Evolutionary conservation across 805 yeast genomes (phyloP).

Genomic region (Kregervanrija fluxuum): DNA sequence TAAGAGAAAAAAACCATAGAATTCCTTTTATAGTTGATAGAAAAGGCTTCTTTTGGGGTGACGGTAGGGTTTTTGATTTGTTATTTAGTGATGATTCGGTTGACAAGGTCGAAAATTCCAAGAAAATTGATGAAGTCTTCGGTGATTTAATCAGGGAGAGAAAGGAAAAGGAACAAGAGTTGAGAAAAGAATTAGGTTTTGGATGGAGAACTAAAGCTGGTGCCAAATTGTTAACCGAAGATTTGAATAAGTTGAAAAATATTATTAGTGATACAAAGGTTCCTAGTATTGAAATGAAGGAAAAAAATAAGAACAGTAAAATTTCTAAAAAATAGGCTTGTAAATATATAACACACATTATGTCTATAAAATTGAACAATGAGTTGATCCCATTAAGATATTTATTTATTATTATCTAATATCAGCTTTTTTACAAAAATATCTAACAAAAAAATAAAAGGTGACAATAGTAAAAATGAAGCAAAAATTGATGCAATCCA

Average conservation of each 20-base stretch:
- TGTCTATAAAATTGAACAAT: neutral
- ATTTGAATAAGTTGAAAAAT: conserved; percentile 26
- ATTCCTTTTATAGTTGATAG: conserved; percentile 77
- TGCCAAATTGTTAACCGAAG: conserved; percentile 37
- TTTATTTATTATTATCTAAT: neutral
- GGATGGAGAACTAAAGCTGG: conserved; percentile 52
- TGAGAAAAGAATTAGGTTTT: conserved; percentile 44
- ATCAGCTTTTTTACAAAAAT: too few relatives aligned
- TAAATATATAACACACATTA: neutral
- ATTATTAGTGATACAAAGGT: conserved; percentile 7
- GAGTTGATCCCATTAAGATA: neutral
- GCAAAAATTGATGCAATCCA: too few relatives aligned
- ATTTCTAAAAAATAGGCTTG: neutral
- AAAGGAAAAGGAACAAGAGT: conserved; percentile 53
- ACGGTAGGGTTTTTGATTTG: conserved; percentile 77
- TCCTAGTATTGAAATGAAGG: conserved; percentile 1
- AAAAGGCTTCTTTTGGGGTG: conserved; percentile 89
- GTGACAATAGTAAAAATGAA: too few relatives aligned
- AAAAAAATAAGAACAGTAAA: neutral
- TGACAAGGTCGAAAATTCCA: conserved; percentile 60
- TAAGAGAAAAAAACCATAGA: conserved; percentile 48
- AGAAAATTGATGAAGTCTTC: conserved; percentile 23
- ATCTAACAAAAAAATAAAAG: too few relatives aligned
- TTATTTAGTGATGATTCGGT: conserved; percentile 74
- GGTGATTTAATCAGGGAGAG: conserved; percentile 33